Percentiles rank a stretch among this genome's conserved stretches.
These are phyloP conservation scores for Diplodia scrobiculata DNA, from an alignment of 2,329 filamentous ascomycete species.

Conservation along the genomic window DNA sequence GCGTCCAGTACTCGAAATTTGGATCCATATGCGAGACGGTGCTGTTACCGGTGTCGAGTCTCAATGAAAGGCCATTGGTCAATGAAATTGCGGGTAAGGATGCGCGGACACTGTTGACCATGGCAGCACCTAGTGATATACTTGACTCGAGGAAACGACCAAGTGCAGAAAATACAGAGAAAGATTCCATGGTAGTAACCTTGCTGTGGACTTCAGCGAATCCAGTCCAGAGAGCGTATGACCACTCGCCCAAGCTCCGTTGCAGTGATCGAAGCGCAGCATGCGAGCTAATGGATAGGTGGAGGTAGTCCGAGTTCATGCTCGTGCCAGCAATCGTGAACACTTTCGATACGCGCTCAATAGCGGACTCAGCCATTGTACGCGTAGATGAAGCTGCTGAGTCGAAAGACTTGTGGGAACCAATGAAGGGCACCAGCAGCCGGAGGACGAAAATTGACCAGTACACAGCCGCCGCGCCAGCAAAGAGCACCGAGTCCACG, in stretches of 20 bases:
- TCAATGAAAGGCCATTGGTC: conserved; percentile 44
- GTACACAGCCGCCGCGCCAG: conserved; percentile 58
- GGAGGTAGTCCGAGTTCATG: conserved; percentile 40
- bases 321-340: conserved; percentile 37
- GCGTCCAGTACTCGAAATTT: conserved; percentile 48
- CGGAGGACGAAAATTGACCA: conserved; percentile 36
- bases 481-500: conserved; percentile 72
- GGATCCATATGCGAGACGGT: conserved; percentile 41
- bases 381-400: conserved; percentile 23
- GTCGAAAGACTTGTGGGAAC: conserved; percentile 9
- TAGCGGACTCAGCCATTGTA: conserved; percentile 40
- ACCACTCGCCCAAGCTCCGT: not conserved
- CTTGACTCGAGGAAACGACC: conserved; percentile 1
- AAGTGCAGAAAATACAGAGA: conserved; percentile 19
- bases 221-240: not conserved
- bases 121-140: not conserved
- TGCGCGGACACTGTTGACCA: conserved; percentile 14
- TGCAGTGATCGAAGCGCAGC: conserved; percentile 44
- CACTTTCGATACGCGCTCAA: conserved; percentile 42
- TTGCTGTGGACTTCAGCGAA: not conserved
- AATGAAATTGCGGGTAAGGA: conserved; percentile 30
- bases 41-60: conserved; percentile 39
- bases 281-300: conserved; percentile 44
- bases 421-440: conserved; percentile 34
- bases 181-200: conserved; percentile 16